Evolutionary conservation across 495 filamentous ascomycete species (phyloP).

Genomic region (Penicillium ucsense): DNA sequence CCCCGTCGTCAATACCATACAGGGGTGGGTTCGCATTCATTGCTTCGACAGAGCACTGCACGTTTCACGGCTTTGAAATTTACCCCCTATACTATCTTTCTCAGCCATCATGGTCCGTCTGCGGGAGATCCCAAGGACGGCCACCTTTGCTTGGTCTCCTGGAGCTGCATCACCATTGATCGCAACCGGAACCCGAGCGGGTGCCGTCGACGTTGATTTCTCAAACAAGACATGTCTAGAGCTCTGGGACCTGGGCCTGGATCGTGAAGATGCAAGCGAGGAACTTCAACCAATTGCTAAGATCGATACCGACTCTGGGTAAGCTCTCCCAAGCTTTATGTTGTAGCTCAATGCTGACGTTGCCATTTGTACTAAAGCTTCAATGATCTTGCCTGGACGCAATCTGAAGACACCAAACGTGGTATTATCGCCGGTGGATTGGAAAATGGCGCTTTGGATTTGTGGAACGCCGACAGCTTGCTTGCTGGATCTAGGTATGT

Average conservation of each 20-base stretch:
- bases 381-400: constrained; percentile 92
- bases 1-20: constrained; percentile 19
- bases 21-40: constrained; percentile 15
- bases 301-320: constrained; percentile 85
- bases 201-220: constrained; percentile 93
- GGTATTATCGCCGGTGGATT: constrained; percentile 92
- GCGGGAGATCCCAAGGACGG: constrained; percentile 90
- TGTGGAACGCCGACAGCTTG: constrained; percentile 92
- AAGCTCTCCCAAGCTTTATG: constrained; percentile 13
- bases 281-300: constrained; percentile 81
- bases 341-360: not conserved
- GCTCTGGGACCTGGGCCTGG: constrained; percentile 85
- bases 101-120: constrained; percentile 74
- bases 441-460: constrained; percentile 89
- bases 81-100: constrained; percentile 14
- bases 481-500: constrained; percentile 49
- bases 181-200: constrained; percentile 90
- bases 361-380: constrained; percentile 49
- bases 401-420: constrained; percentile 60
- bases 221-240: constrained; percentile 95
- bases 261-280: constrained; percentile 58
- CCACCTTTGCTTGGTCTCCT: constrained; percentile 94
- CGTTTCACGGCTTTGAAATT: constrained; percentile 11
- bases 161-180: constrained; percentile 65
- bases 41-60: constrained; percentile 9